Base-by-base conservation (phyloP, 768 basidiomycete species). In the Hydnomerulius pinastri region DNA sequence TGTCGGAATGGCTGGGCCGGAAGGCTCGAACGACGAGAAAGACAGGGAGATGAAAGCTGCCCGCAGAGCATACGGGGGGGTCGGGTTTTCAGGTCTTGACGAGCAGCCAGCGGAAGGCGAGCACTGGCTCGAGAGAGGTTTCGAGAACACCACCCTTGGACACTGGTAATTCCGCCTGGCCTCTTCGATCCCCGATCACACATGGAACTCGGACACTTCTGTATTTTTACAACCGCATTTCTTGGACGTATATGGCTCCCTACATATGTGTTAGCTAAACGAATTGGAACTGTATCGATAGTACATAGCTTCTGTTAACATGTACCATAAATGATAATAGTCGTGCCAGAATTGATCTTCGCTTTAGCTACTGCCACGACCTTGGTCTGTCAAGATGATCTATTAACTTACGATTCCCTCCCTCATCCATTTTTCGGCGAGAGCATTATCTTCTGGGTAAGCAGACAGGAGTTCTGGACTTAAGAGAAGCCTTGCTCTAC, bases 71-170 rank as follows among this genome's bases (percentile, higher is more conserved):
- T 92, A 90, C 60, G 60, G 72, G 39, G 77, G 75, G 2, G 80
- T 90, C 13, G 89, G 88, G 2, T 92, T 91, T 54, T 65, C 71
- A 15, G 87, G 85, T 6, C 70, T 87, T 13, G 65, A 54, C 13
- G 64, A 51, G 11, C 55, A 61, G 13, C 53, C 61, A 3, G 71
- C 73, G 2, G 72, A 77, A n/a, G 77, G 75, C 6, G 74, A 76
- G 28, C 62, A 68, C 13, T 89, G 84, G 84, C 54, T 82, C 6
- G 87, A 89, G 49, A 67, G 85, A 43, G 87, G 87, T 8, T 88
- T 87, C 48, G 75, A 81, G 65, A 20, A 48, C 53, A 15, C 43
- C 48, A 54, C 68, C 2, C 72, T 86, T 13, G 89, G 88, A 2
- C 83, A 86, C 59, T 91, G 89, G 87, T 90, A 69, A 73, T 52